A percentile compares a stretch with the other conserved stretches of the same genome.
Conservation (phyloP, 1,284 basidiomycete species). For the Ceratobasidium papillatum region DNA sequence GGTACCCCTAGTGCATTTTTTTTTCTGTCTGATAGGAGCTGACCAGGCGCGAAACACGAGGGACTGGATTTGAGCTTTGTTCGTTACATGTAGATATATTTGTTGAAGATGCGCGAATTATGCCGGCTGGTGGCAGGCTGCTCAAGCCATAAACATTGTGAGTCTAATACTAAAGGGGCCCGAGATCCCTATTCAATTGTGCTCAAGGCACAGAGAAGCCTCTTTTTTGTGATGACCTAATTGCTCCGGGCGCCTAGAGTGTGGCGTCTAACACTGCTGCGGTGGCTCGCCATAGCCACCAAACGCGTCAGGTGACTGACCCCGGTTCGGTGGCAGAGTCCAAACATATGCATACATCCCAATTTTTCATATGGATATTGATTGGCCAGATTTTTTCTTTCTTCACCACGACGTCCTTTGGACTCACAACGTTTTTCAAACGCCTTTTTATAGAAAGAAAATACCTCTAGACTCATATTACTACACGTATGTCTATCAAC, state of each 20-base stretch:
- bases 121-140: not conserved
- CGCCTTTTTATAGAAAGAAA: conserved; percentile 26
- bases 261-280: not conserved
- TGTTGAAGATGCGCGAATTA: conserved; percentile 6
- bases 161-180: not conserved
- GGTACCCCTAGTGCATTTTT: not conserved
- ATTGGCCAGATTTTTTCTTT: conserved; percentile 2
- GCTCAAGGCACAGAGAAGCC: conserved; percentile 2
- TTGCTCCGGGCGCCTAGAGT: no score
- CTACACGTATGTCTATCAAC: conserved; percentile 40
- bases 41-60: not conserved
- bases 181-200: not conserved
- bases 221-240: not conserved
- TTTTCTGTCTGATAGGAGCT: conserved; percentile 3
- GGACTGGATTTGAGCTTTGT: not conserved
- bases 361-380: conserved; percentile 40
- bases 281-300: conserved; percentile 2
- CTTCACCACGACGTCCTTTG: conserved; percentile 41
- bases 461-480: conserved; percentile 25
- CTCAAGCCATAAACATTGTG: not conserved
- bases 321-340: not conserved
- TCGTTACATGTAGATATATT: not conserved
- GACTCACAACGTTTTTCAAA: not conserved
- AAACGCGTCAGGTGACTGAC: conserved; percentile 1
- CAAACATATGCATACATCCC: conserved; percentile 25